Evolutionary conservation across 768 basidiomycete genomes (phyloP), one percentile per base, ranked within the genome.

Genomic region (Leccinum aurantiacum): DNA sequence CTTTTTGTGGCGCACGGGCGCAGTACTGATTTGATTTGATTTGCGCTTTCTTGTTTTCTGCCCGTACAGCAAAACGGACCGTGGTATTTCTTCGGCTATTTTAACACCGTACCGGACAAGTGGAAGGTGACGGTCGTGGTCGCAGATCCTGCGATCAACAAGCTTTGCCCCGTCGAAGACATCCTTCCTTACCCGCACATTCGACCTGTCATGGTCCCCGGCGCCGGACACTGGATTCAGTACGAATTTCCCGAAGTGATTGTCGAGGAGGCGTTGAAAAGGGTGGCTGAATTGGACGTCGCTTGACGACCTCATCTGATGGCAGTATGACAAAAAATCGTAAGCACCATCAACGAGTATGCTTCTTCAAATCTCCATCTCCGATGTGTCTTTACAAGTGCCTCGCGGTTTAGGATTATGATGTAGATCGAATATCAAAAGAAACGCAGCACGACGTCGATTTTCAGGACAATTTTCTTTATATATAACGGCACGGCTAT

Each of bases 221-320:
- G 68, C 0, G 60, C 63, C 3, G 61, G 61, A 2, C 71, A 72
- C 49, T 74, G 65, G 63, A 68, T 74, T 17, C 72, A 72, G 35
- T 60, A 37, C 22, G 71, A 74, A 33, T 61, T 65, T 27, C 70
- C 70, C 0, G 63, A 73, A 7, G 54, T 53, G 25, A 61, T 71
- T 0, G 60, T 72, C 6, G 48, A 64, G 17, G 61, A 60, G 33
- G 67, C 63, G 14, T 50, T 65, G 33, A 62, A 60, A 50, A 59
- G 53, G 6, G 60, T 64, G 3, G 57, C 59, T 27, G 60, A 67
- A 29, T 47, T 67, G 44, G 56, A 58, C 4, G 38, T 9, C 9
- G 19, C 7, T 10, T 63, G 8, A 54, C 14, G 29, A 35, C 14
- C 14, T 35, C 35, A 33, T 11, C 31, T 33, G 31, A 33, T 33